Percentiles rank a stretch among this genome's conserved stretches.
Evolutionary conservation across 257 asterid genomes (phyloP).

Genomic region (Nicotiana undulata): DNA sequence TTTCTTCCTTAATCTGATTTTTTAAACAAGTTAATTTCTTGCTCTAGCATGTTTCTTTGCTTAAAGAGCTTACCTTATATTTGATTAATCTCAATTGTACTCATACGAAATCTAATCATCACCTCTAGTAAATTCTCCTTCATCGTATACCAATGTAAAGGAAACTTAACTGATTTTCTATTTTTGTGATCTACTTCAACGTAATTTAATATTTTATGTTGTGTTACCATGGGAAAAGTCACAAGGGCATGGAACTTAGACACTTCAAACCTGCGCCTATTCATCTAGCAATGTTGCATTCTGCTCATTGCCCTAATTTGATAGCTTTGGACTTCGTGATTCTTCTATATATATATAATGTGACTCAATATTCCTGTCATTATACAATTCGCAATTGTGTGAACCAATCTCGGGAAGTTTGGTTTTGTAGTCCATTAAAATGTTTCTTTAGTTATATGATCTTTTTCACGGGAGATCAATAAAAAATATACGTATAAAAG

Average conservation of each 20-base stretch:
- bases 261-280: not conserved
- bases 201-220: not conserved
- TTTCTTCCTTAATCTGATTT: too few relatives aligned
- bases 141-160: not conserved
- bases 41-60: not conserved
- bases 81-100: not conserved
- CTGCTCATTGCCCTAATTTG: not conserved
- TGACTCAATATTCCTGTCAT: not conserved
- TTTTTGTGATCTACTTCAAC: not conserved
- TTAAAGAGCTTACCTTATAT: not conserved
- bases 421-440: too few relatives aligned
- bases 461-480: too few relatives aligned
- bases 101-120: not conserved
- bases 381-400: conserved; percentile 6
- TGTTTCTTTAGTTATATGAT: too few relatives aligned
- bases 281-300: not conserved
- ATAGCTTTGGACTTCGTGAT: not conserved
- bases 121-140: not conserved
- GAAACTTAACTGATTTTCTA: not conserved
- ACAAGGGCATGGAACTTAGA: not conserved
- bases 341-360: not conserved
- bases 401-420: not conserved
- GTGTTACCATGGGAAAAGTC: not conserved
- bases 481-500: too few relatives aligned
- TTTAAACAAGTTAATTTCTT: not conserved